Conservation (phyloP, 257 asterid species). For the Solanum bukasovii region DNA sequence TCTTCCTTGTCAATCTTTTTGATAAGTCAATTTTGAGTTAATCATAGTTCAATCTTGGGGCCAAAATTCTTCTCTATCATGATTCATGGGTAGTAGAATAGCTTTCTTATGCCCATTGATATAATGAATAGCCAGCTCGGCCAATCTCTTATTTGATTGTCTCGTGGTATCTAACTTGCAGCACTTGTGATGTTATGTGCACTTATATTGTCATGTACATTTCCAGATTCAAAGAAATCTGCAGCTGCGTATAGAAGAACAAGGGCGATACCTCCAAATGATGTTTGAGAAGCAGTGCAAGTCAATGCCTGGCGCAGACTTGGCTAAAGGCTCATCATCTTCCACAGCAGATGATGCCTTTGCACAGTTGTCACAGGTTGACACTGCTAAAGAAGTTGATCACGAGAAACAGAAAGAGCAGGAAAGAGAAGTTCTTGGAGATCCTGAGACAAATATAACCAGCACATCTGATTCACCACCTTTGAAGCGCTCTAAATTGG, state of each 20-base stretch:
- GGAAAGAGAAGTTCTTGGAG: constrained; percentile 14
- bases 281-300: constrained; percentile 90
- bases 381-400: constrained; percentile 7
- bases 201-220: not conserved
- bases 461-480: constrained; percentile 29
- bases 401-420: constrained; percentile 24
- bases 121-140: not conserved
- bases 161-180: not conserved
- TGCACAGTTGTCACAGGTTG: constrained; percentile 14
- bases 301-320: constrained; percentile 32
- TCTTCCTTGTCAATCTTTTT: not conserved
- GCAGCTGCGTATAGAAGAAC: constrained; percentile 91
- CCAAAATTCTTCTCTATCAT: not conserved
- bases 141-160: not conserved
- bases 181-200: not conserved
- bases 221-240: constrained; percentile 85
- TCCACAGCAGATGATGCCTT: constrained; percentile 32
- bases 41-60: not conserved
- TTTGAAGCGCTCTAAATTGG: constrained; percentile 55
- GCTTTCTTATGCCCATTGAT: not conserved
- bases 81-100: not conserved
- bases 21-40: not conserved
- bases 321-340: constrained; percentile 43
- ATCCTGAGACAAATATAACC: constrained; percentile 15
- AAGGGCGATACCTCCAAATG: constrained; percentile 72